phyloP scores from a whole-genome alignment of 257 asterid genomes.

The Solanum sparsipilum region DNA sequence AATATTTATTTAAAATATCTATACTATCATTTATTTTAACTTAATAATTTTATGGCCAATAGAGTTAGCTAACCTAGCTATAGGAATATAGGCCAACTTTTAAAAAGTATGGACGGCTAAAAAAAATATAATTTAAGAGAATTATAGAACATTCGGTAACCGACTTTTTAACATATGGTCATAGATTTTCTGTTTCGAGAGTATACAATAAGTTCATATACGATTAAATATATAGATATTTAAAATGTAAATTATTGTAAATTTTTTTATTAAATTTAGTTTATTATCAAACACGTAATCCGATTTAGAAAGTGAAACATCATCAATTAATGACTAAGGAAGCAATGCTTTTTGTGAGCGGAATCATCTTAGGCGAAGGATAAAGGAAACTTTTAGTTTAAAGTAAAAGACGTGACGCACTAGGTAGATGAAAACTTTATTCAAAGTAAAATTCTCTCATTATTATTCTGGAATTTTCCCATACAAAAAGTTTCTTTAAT shows the following conservation, averaged over 20 bases:
- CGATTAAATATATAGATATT: not conserved
- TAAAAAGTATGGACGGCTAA: not conserved
- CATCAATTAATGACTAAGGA: not conserved
- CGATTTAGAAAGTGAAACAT: not conserved
- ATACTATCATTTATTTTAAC: not conserved
- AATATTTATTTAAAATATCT: not conserved
- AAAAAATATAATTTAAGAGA: not conserved
- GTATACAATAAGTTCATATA: not conserved
- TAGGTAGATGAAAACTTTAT: not conserved
- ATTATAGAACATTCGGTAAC: not conserved
- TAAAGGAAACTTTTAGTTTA: not conserved
- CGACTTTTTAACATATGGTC: not conserved
- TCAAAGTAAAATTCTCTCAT: not conserved
- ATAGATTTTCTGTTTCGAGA: not conserved
- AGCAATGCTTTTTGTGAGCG: not conserved
- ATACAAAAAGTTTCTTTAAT: not conserved
- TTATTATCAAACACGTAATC: not conserved
- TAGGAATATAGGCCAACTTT: not conserved
- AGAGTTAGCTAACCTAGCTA: not conserved
- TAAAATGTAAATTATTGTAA: not conserved
- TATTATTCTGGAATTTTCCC: not conserved
- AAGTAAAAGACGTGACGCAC: not conserved
- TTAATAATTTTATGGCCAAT: not conserved
- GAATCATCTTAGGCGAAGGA: not conserved
- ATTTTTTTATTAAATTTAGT: not conserved